Evolutionary conservation across 106 monocot genomes (phyloP), one percentile per base, ranked within the genome.

Genomic region (Platanthera zijinensis): DNA sequence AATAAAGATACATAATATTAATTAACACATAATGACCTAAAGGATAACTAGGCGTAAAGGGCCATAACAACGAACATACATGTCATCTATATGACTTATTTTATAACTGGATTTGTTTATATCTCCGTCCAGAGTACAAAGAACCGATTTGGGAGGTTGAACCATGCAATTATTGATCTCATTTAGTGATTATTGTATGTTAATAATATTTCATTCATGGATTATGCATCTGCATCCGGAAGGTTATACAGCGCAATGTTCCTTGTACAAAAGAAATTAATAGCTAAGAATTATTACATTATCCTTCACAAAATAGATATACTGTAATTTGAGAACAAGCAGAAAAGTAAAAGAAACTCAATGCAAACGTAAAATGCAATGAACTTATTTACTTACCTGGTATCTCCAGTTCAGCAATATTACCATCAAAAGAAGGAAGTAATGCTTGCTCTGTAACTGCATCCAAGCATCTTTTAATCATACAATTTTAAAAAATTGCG

Each of bases 321-420:
- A 17, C 10, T 32, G 48, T 48, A 66, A 48, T 17, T 70, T 70
- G 50, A 51, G 21, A 72, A 72, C 51, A 71, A 71, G 17, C 48
- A 51, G 46, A 39, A 72, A 72, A 7, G 17, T 19, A 72, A 50
- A 15, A 51, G 72, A 72, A 72, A 71, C 11, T 18, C 49, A 18
- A 72, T 50, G 49, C 9, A 15, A 72, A 50, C 50, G 50, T 49
- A 19, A 22, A 8, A 72, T 51, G 50, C 10, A 72, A 50, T 3
- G 6, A 51, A 51, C 18, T 10, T 50, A 21, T 72, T 21, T 8
- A 10, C 49, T 49, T 72, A 72, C 72, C 72, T 22, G 72, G 72
- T 22, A 51, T 72, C 51, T 72, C 51, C 51, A 72, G 51, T 72
- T 72, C 51, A 72, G 50, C 51, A 72, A 72, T 51, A 51, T 72